Evolutionary conservation across 2,329 filamentous ascomycete genomes (phyloP), one percentile per base, ranked within the genome.

Genomic region (Colletotrichum gigasporum): DNA sequence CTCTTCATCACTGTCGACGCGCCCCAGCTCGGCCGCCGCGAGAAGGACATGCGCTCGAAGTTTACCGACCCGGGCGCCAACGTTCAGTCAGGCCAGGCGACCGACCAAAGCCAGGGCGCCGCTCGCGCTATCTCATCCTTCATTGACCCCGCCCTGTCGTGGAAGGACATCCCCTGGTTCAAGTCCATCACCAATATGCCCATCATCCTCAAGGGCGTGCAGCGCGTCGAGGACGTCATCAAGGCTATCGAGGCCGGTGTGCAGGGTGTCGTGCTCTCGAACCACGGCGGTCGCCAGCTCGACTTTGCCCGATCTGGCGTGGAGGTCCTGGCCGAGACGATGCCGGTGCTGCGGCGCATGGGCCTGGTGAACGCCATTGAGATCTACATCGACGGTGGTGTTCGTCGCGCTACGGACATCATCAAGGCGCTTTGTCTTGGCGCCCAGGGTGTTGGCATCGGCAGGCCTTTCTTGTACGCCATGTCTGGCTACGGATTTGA

Each of bases 1-100:
- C 88, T 99, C 16, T 99, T 99, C 84, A 97, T 99, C 81, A 99
- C 96, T 2, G 96, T 99, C 57, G 96, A 99, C 76, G 96, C 96
- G 54, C 96, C 96, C 5, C 95, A 98, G 78, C 89, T 99, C 20
- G 96, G 96, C 41, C 90, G 96, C 37, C 87, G 96, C 69, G 96
- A 99, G 79, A 99, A 98, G 82, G 96, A 98, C 76, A 98, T 98
- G 96, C 92, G 96, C 37, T 88, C 87, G 69, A 98, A 98, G 79
- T 97, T 96, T 75, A 88, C 87, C 35, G 95, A 97, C 70, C 86
- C 87, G 12, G 95, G 94, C 8, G 91, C 91, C 26, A 91, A 89
- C 73, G 93, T 98, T 12, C 96, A 98, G 79, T 82, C 82, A 11
- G 92, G 91, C 52, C 85, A 90, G 63, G 78, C 85, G 56, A 93